Conservation (phyloP, 768 basidiomycete genomes). For the Erythrobasidium yunnanense region DNA sequence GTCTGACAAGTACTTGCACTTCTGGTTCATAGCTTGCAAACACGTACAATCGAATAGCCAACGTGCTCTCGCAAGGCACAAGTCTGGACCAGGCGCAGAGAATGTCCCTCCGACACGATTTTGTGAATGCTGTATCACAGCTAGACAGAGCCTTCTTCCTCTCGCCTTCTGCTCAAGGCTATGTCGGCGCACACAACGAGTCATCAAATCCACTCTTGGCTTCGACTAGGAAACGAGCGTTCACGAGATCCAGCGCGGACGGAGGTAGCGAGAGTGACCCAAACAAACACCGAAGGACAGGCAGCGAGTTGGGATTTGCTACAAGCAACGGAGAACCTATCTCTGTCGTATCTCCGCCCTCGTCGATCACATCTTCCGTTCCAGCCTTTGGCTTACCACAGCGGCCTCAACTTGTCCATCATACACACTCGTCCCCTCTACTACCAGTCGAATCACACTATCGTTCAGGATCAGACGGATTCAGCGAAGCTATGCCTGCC, state of each 20-base stretch:
- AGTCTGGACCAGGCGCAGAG: background rate
- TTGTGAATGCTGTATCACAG: background rate
- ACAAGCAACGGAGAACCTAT: background rate
- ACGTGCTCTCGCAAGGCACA: background rate
- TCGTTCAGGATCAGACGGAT: background rate
- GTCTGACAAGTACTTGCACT: background rate
- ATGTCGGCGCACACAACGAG: background rate
- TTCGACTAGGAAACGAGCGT: background rate
- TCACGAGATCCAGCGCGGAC: conserved; percentile 19
- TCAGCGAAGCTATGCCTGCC: conserved; percentile 3
- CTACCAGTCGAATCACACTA: conserved; percentile 18
- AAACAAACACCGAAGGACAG: conserved; percentile 26
- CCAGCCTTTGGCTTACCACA: background rate
- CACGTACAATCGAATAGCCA: conserved; percentile 10
- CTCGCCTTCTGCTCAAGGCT: conserved; percentile 18
- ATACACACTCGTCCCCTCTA: conserved; percentile 21
- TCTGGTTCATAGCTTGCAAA: background rate
- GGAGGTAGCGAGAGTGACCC: conserved; percentile 9
- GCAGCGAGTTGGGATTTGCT: background rate
- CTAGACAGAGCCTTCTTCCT: conserved; percentile 24
- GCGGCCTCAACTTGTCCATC: background rate
- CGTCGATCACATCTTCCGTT: conserved; percentile 1
- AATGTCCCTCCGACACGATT: conserved; percentile 6
- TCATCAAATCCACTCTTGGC: background rate
- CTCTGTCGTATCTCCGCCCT: background rate